Evolutionary conservation across 306 rosid species (phyloP), one percentile per base, ranked within the genome.

Genomic region (Citrullus amarus): DNA sequence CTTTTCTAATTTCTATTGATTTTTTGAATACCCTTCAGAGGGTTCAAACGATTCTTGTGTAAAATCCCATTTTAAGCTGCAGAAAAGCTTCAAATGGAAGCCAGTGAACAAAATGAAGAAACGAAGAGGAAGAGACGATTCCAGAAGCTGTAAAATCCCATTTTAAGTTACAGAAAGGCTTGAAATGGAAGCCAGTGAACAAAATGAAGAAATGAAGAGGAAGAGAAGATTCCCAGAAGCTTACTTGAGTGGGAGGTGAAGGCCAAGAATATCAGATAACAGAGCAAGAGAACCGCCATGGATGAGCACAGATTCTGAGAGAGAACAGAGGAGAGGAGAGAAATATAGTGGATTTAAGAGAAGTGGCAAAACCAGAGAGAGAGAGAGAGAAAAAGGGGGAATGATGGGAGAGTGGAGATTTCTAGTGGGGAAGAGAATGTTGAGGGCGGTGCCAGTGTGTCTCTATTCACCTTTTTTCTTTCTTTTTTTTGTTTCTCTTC

Each of bases 241-340:
- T 92, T 94, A 94, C 98, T 89, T 86, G 98, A 94, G 73, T 81
- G 86, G 68, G 88, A 87, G 77, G 91, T 82, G 15, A 89, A 78
- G 66, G 90, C 87, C 17, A 89, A 63, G 82, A 94, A 84, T 43
- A 94, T 63, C 81, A 89, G 61, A 56, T 90, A 68, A 66, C 81
- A 89, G 60, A 86, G 79, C 32, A 89, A 53, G 83, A 86, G 53
- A 20, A 41, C 66, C 80, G 85, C 84, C 98, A 94, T 94, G 87
- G 82, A 69, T 87, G 85, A 74, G 61, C 30, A 34, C 11, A 20
- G 83, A 60, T 75, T 77, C 68, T 54, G 50, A 54, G 70, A 28
- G 43, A 32, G 50, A 34, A 25, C 46, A 48, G 77, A 14, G n/a
- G 13, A 44, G 57, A 44, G 75, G 43, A 22, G 39, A 44, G 75